These are phyloP conservation scores for Parietichytrium sp. DNA, from an alignment of 108 stramenopile genomes.

Conservation along the genomic window DNA sequence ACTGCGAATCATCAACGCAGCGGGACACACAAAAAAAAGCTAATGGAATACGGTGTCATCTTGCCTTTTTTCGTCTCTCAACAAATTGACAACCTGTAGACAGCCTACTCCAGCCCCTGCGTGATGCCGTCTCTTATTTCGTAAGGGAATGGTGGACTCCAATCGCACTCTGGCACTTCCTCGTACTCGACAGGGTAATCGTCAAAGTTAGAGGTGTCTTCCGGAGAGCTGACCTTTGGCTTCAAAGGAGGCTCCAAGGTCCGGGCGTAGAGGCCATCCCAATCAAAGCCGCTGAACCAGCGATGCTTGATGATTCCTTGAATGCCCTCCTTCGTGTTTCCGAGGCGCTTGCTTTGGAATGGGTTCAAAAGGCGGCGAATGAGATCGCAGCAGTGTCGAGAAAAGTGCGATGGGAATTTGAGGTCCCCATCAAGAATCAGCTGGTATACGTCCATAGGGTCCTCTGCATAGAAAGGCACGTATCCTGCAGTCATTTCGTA, in stretches of 20 bases:
- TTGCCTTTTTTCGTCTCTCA: no score
- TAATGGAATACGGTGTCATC: no score
- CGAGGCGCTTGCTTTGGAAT: constrained; percentile 70
- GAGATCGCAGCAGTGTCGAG: constrained; percentile 64
- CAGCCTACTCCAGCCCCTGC: no score
- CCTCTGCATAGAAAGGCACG: constrained; percentile 69
- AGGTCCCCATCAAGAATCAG: constrained; percentile 63
- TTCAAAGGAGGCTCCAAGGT: constrained; percentile 64
- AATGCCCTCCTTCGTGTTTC: constrained; percentile 75
- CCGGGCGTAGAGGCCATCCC: constrained; percentile 65
- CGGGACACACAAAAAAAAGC: no score
- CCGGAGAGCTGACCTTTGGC: constrained; percentile 55
- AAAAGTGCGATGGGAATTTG: constrained; percentile 61
- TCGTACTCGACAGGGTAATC: constrained; percentile 49
- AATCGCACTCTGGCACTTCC: background rate
- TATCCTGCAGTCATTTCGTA: constrained; percentile 68
- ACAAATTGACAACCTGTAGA: no score
- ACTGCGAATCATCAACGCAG: no score
- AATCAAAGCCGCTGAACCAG: constrained; percentile 77
- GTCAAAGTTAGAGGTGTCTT: constrained; percentile 56
- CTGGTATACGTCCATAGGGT: constrained; percentile 71
- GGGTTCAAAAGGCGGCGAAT: constrained; percentile 73
- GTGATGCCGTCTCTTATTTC: background rate
- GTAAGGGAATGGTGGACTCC: constrained; percentile 12
- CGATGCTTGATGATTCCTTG: constrained; percentile 76